Base-by-base conservation (phyloP, 2,329 filamentous ascomycete species). In the Ophiostoma perfectum region DNA sequence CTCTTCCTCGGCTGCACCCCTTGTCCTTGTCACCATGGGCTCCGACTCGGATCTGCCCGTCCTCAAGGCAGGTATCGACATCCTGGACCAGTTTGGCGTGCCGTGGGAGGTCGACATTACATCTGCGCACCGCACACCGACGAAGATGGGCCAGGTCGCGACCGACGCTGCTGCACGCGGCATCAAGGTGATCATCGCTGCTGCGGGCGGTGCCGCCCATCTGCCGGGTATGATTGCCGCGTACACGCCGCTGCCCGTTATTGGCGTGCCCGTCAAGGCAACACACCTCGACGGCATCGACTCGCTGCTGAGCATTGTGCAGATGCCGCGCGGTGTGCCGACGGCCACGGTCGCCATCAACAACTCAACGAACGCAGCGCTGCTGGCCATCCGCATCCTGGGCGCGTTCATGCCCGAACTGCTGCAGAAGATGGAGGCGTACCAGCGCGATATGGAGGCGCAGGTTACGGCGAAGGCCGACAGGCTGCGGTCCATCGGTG, bases 11-110 rank as follows among this genome's bases (percentile, higher is more conserved):
- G 44, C 66, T 77, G 65, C 74, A 77, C 88, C 89, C 0, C 77
- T 91, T 0, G 88, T 95, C 1, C 86, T 90, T 12, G 86, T 95
- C 2, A 92, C 91, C 41, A 94, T 94, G 91, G 92, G 91, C 49
- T 94, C 91, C 1, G 89, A 92, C 79, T 91, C 88, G 9, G 90
- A 93, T 75, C 83, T 93, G 38, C 84, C 84, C 2, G 85, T 90
- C 16, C 84, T 93, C 52, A 83, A 83, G 70, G 84, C 85, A 0
- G 90, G 85, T 0, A 80, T 92, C 27, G 83, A 90, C 69, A 83
- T 92, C 45, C 83, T 93, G 3, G 80, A 84, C 67, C 81, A 85
- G n/a, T 90, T 94, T 70, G 76, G 81, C n/a, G 89, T 95, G 11
- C 88, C 90, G 0, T 91, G 87, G 78, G 86, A 89, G 6, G 83